These are phyloP conservation scores for Erodium texanum DNA, from an alignment of 441 rosid species.

Conservation along the genomic window DNA sequence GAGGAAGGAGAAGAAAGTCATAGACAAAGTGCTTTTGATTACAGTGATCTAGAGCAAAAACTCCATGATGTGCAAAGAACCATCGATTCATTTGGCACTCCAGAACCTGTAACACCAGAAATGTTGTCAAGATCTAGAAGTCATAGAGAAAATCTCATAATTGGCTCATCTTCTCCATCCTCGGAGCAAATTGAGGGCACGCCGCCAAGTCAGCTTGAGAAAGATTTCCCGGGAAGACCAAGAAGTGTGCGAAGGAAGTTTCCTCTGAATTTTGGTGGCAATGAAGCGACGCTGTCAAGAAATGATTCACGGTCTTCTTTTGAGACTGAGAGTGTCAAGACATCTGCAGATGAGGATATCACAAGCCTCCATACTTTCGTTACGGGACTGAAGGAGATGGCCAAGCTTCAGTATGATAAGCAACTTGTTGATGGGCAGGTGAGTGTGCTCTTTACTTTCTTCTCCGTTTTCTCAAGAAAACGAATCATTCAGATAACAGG, in stretches of 20 bases:
- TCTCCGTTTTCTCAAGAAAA: background rate
- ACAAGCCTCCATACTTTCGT: constrained; percentile 25
- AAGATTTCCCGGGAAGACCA: constrained; percentile 33
- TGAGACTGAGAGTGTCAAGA: constrained; percentile 47
- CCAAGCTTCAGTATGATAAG: constrained; percentile 27
- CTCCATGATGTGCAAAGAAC: constrained; percentile 7
- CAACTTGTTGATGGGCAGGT: constrained; percentile 39
- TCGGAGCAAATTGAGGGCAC: constrained; percentile 22
- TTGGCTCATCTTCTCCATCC: constrained; percentile 19
- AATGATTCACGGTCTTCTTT: constrained; percentile 39
- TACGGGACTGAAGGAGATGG: constrained; percentile 27
- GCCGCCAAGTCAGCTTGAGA: constrained; percentile 32
- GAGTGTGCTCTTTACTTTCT: constrained; percentile 17
- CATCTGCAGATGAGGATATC: constrained; percentile 32
- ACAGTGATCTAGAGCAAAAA: background rate
- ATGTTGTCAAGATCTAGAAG: constrained; percentile 23
- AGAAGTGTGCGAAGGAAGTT: constrained; percentile 26
- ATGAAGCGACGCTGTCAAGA: constrained; percentile 9
- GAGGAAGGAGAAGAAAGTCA: background rate
- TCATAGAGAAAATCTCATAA: constrained; percentile 5
- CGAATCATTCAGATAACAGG: background rate
- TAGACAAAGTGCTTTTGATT: background rate
- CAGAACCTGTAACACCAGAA: constrained; percentile 31
- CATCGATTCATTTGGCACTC: constrained; percentile 8
- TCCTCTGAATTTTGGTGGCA: constrained; percentile 27